Evolutionary conservation across 345 rosid genomes (phyloP).

Genomic region (Eucalyptus sideroxylon): DNA sequence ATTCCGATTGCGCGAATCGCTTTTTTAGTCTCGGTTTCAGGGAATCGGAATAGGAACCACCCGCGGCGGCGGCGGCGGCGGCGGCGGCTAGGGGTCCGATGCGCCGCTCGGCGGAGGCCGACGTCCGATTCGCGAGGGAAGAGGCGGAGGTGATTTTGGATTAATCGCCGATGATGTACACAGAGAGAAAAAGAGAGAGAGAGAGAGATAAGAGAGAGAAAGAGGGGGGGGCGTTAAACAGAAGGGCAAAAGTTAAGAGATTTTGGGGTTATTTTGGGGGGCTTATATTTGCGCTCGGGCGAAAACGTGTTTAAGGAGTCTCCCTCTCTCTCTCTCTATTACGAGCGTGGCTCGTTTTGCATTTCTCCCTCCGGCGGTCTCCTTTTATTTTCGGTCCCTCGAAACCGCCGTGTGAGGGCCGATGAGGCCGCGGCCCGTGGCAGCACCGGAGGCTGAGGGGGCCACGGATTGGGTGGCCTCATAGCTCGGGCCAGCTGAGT

Average conservation of each 20-base stretch:
- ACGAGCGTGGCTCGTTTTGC: neutral
- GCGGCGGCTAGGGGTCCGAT: neutral
- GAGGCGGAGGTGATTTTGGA: slow-evolving; percentile 20
- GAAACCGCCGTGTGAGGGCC: neutral
- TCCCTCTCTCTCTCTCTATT: neutral
- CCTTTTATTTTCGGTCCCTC: neutral
- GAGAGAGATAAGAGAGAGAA: neutral
- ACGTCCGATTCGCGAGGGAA: slow-evolving; percentile 20
- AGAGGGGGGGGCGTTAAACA: neutral
- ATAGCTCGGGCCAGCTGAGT: neutral
- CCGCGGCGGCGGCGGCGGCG: neutral
- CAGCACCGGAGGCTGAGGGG: neutral
- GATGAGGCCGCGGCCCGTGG: neutral
- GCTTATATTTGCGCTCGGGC: neutral
- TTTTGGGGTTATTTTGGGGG: neutral
- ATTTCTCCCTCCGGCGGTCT: neutral
- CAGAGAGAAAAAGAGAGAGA: neutral
- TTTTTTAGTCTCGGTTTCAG: neutral
- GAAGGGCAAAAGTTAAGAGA: neutral
- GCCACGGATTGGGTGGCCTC: neutral
- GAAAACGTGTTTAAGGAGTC: neutral
- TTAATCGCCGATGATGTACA: slow-evolving; percentile 43
- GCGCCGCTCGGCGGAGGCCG: slow-evolving; percentile 3
- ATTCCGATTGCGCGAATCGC: neutral
- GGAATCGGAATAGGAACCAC: neutral